A percentile compares a stretch with the other conserved stretches of the same genome.
Conservation (phyloP, 495 filamentous ascomycete species). For the Tuber microsphaerosporum region DNA sequence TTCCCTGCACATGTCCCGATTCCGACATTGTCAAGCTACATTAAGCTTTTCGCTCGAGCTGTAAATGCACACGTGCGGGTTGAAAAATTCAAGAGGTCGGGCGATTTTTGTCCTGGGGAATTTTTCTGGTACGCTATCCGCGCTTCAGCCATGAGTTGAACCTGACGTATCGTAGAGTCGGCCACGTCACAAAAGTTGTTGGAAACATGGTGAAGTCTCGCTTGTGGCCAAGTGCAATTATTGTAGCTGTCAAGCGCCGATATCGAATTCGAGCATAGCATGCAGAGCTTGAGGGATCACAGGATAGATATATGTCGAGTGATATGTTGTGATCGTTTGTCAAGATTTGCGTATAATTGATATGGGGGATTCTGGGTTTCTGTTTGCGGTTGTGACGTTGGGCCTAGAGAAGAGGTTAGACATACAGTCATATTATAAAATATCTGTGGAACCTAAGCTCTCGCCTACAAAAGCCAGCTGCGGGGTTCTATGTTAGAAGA, state of each 20-base stretch:
- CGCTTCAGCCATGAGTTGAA: neutral
- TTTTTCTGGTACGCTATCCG: neutral
- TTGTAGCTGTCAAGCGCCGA: neutral
- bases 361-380: neutral
- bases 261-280: neutral
- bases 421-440: neutral
- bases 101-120: neutral
- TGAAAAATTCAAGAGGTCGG: neutral
- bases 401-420: neutral
- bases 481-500: neutral
- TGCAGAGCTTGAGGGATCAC: neutral
- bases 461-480: neutral
- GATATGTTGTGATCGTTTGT: neutral
- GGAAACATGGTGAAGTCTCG: neutral
- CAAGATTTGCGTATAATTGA: neutral
- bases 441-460: neutral
- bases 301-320: neutral
- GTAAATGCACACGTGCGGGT: neutral
- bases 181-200: neutral
- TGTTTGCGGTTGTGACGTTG: neutral
- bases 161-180: neutral
- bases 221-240: neutral
- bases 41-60: neutral
- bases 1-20: neutral
- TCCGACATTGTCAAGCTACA: neutral